phyloP scores from a whole-genome alignment of 768 basidiomycete genomes.

The Xerocomellus amylosporus region DNA sequence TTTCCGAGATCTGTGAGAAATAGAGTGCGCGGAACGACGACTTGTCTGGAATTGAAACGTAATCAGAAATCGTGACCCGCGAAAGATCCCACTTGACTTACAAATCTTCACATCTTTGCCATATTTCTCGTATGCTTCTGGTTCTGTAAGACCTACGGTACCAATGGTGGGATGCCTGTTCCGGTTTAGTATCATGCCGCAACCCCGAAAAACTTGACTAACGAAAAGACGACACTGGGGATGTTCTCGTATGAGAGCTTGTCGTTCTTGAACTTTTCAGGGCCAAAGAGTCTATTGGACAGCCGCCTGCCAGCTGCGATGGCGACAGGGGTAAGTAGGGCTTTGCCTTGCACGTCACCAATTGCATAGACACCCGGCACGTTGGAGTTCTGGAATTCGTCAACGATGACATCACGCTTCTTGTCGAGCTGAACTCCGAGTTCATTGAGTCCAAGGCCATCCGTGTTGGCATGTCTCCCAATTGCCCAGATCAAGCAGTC shows the following conservation, averaged over 20 bases:
- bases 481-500: slow-evolving; percentile 94
- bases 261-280: slow-evolving; percentile 78
- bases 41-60: slow-evolving; percentile 52
- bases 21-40: slow-evolving; percentile 81
- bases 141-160: slow-evolving; percentile 92
- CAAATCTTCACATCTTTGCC: slow-evolving; percentile 91
- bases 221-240: slow-evolving; percentile 97
- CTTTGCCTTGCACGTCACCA: slow-evolving; percentile 93
- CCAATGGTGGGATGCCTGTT: slow-evolving; percentile 91
- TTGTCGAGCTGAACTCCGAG: slow-evolving; percentile 71
- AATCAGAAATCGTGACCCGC: background rate
- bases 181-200: slow-evolving; percentile 3
- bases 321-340: slow-evolving; percentile 91
- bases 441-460: slow-evolving; percentile 72
- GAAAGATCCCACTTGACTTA: slow-evolving; percentile 39
- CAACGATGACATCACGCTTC: slow-evolving; percentile 83
- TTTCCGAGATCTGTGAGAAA: slow-evolving; percentile 86
- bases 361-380: slow-evolving; percentile 74
- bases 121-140: slow-evolving; percentile 82
- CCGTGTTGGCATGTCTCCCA: slow-evolving; percentile 80
- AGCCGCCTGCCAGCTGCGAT: slow-evolving; percentile 92
- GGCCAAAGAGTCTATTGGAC: slow-evolving; percentile 88
- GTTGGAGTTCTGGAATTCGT: slow-evolving; percentile 85
- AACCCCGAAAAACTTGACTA: slow-evolving; percentile 34
- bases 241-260: slow-evolving; percentile 89